phyloP scores from a whole-genome alignment of 345 rosid species.

The Citrus cavaleriei region DNA sequence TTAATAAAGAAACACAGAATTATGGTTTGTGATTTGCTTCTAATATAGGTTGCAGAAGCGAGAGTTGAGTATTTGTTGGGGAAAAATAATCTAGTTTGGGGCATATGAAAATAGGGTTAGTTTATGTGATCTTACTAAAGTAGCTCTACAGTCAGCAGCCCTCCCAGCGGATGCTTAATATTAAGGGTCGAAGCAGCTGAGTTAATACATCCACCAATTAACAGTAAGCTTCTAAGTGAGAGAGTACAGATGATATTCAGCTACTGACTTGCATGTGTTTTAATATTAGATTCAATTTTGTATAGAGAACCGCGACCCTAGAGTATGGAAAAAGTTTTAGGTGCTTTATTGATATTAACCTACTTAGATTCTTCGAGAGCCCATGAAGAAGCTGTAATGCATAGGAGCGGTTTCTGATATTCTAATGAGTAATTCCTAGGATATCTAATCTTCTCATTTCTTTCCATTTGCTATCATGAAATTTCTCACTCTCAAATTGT shows the following conservation, averaged over 20 bases:
- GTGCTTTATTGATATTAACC: not conserved
- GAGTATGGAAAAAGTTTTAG: not conserved
- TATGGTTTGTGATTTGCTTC: not conserved
- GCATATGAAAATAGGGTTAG: not conserved
- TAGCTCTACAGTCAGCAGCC: not conserved
- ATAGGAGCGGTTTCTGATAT: not conserved
- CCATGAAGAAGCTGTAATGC: not conserved
- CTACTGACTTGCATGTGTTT: not conserved
- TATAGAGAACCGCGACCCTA: not conserved
- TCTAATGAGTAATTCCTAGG: not conserved
- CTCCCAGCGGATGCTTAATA: not conserved
- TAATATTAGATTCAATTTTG: not conserved
- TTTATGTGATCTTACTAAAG: not conserved
- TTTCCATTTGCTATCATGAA: not conserved
- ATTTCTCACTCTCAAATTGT: not conserved
- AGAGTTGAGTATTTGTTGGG: not conserved
- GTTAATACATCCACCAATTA: not conserved
- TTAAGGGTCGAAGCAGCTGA: not conserved
- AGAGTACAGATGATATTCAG: not conserved
- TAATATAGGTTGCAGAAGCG: not conserved
- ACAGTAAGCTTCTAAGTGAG: not conserved
- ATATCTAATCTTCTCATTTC: not conserved
- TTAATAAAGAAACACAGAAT: not conserved
- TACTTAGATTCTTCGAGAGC: not conserved
- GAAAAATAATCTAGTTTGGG: too few species aligned